Percentiles rank a stretch among this genome's conserved stretches.
phyloP scores from a whole-genome alignment of 192 early-diverging fungal species.

The Coemansia reversa region DNA sequence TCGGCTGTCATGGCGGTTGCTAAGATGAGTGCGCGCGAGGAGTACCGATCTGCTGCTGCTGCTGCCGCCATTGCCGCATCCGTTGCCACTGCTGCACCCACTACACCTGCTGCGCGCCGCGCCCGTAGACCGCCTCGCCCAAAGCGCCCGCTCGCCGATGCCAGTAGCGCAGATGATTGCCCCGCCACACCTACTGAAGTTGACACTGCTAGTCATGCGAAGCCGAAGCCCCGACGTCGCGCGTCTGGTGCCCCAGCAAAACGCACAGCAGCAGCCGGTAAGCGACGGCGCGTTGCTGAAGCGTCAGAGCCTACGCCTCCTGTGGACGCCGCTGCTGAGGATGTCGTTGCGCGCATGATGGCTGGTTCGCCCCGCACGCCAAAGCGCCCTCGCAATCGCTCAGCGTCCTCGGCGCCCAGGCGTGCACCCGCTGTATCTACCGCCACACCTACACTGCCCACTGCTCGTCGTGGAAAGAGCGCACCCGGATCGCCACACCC shows the following conservation, averaged over 20 bases:
- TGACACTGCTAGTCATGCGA: neutral
- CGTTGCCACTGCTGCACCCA: conserved; percentile 30
- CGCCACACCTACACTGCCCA: conserved; percentile 1
- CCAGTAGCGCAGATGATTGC: neutral
- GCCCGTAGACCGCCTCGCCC: conserved; percentile 1
- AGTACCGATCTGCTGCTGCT: conserved; percentile 35
- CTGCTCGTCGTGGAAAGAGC: conserved; percentile 35
- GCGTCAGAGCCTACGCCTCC: conserved; percentile 21
- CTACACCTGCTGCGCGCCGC: conserved; percentile 9
- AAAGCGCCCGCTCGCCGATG: conserved; percentile 3
- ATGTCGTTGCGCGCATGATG: conserved; percentile 35
- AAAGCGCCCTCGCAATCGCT: conserved; percentile 26
- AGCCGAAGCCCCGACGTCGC: neutral
- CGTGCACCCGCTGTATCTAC: neutral
- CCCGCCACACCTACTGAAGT: neutral
- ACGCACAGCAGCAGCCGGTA: conserved; percentile 1
- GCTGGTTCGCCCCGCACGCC: conserved; percentile 18
- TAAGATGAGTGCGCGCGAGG: conserved; percentile 50
- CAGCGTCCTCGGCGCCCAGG: conserved; percentile 27
- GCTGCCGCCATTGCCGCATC: conserved; percentile 44
- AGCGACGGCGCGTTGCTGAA: conserved; percentile 13
- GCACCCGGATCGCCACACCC: conserved; percentile 41
- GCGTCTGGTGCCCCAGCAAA: neutral
- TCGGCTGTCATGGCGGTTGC: conserved; percentile 52
- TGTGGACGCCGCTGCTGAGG: conserved; percentile 14